These are phyloP conservation scores for Bimuria novae-zelandiae DNA, from an alignment of 2,329 filamentous ascomycete genomes.

Conservation along the genomic window DNA sequence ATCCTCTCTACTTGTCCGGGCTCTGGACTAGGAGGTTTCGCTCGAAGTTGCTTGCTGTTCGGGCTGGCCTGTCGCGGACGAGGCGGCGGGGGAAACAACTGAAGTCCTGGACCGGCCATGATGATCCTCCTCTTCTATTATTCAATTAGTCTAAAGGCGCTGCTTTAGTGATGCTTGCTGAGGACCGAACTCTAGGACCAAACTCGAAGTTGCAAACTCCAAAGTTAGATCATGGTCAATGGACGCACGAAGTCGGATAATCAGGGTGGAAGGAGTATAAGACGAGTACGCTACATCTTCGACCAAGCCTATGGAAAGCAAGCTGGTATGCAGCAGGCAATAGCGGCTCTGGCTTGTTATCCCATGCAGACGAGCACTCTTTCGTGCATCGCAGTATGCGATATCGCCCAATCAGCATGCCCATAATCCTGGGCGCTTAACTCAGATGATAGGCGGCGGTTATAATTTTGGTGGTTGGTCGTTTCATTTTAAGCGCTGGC, in stretches of 20 bases:
- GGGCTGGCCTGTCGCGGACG: constrained; percentile 41
- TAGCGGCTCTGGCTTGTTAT: constrained; percentile 41
- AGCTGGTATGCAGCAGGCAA: constrained; percentile 30
- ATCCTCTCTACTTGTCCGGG: constrained; percentile 30
- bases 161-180: constrained; percentile 4
- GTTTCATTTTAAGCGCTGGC: constrained; percentile 43
- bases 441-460: constrained; percentile 36
- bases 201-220: constrained; percentile 2
- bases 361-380: constrained; percentile 36
- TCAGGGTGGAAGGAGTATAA: constrained; percentile 43
- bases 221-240: constrained; percentile 25
- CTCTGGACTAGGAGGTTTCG: constrained; percentile 37
- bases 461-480: constrained; percentile 44
- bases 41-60: constrained; percentile 27
- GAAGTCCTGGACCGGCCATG: constrained; percentile 43
- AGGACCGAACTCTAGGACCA: no score
- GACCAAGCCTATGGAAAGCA: constrained; percentile 22
- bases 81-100: constrained; percentile 46
- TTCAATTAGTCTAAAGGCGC: constrained; percentile 23
- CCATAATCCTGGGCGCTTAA: constrained; percentile 39
- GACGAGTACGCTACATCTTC: constrained; percentile 23
- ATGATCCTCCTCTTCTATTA: constrained; percentile 26
- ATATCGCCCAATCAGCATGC: constrained; percentile 37
- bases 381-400: constrained; percentile 32
- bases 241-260: constrained; percentile 27